Percentiles rank a stretch among this genome's conserved stretches.
Evolutionary conservation across 306 rosid genomes (phyloP).

Genomic region (Amphicarpaea edgeworthii): DNA sequence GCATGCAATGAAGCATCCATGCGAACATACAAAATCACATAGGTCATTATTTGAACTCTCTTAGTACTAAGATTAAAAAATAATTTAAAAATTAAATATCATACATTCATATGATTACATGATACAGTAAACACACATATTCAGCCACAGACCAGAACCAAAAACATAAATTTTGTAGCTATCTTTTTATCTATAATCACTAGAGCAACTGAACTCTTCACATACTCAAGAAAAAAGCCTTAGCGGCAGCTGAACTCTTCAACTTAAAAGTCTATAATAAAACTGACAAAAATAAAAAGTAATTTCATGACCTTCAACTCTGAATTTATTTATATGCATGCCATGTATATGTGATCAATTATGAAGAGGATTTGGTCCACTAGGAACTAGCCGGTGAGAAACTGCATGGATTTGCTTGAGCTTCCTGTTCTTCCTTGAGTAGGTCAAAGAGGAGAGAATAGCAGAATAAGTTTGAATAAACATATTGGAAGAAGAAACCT

Average conservation of each 20-base stretch:
- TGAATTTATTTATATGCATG: slow-evolving; percentile 30
- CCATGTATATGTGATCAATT: slow-evolving; percentile 50
- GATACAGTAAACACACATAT: not conserved
- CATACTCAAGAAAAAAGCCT: not conserved
- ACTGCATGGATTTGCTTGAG: slow-evolving; percentile 54
- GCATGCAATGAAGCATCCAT: not conserved
- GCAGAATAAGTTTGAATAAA: slow-evolving; percentile 48
- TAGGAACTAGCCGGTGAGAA: slow-evolving; percentile 62
- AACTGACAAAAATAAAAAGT: not conserved
- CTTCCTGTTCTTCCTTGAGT: slow-evolving; percentile 46
- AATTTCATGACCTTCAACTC: not conserved
- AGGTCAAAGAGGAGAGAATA: slow-evolving; percentile 49
- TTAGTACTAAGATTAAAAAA: no score
- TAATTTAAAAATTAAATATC: not conserved
- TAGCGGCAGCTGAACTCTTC: slow-evolving; percentile 6
- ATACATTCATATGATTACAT: slow-evolving; percentile 8
- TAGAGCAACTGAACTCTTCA: not conserved
- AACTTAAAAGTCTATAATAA: slow-evolving; percentile 28
- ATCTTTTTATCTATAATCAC: slow-evolving; percentile 8
- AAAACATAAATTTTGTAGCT: slow-evolving; percentile 13
- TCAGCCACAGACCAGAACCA: not conserved
- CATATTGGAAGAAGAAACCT: slow-evolving; percentile 57
- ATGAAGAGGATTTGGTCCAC: slow-evolving; percentile 83
- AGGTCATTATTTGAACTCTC: no score
- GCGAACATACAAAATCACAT: not conserved